These are phyloP conservation scores for Yueomyces sp. DNA, from an alignment of 805 yeast species.

Conservation along the genomic window DNA sequence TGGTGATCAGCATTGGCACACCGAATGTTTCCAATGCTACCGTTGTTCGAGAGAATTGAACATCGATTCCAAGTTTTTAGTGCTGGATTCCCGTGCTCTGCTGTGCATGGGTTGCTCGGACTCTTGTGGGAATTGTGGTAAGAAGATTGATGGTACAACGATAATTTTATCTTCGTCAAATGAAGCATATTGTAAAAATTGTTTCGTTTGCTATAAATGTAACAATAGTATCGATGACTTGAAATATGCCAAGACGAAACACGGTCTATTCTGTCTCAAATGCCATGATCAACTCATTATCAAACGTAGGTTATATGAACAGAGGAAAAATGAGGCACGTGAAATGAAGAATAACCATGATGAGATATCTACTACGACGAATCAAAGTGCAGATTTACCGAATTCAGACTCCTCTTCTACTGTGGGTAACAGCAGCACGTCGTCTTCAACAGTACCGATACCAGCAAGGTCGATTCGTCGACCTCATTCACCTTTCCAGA, in stretches of 20 bases:
- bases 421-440: slow-evolving; percentile 1
- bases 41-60: slow-evolving; percentile 69
- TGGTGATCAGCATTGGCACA: slow-evolving; percentile 94
- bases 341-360: slow-evolving; percentile 2
- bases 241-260: slow-evolving; percentile 83
- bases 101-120: slow-evolving; percentile 92
- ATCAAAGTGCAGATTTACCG: slow-evolving; percentile 1
- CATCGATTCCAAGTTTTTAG: slow-evolving; percentile 79
- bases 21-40: slow-evolving; percentile 81
- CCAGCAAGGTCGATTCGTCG: too few species aligned
- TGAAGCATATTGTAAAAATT: slow-evolving; percentile 81
- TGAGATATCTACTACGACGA: too few species aligned
- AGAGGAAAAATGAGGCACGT: slow-evolving; percentile 8
- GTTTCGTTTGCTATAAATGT: slow-evolving; percentile 86
- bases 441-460: too few species aligned
- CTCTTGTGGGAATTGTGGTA: slow-evolving; percentile 70
- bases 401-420: slow-evolving; percentile 2
- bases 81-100: slow-evolving; percentile 82
- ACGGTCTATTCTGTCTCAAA: slow-evolving; percentile 83
- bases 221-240: slow-evolving; percentile 74
- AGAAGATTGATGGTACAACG: slow-evolving; percentile 85
- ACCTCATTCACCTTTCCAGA: too few species aligned
- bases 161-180: slow-evolving; percentile 69
- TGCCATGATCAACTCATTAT: slow-evolving; percentile 80
- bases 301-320: slow-evolving; percentile 40